Conservation (phyloP, 441 rosid genomes). For the Populus tomentosa region DNA sequence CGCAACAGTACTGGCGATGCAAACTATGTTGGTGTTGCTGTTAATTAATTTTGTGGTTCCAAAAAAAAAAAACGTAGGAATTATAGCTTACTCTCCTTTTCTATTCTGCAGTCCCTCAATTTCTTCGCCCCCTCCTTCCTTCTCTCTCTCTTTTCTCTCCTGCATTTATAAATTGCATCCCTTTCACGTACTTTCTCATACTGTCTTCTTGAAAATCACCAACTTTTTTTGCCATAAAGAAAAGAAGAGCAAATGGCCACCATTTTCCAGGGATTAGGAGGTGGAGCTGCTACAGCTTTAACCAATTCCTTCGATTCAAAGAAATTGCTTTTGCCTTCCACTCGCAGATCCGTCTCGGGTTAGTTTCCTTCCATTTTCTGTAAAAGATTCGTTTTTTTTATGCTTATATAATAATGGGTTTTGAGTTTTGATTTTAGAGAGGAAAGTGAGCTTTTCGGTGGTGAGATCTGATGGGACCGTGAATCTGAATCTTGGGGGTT, state of each 20-base stretch:
- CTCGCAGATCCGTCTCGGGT: slow-evolving; percentile 44
- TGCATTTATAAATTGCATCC: slow-evolving; percentile 21
- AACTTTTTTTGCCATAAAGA: background rate
- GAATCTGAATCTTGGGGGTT: slow-evolving; percentile 23
- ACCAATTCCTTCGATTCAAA: slow-evolving; percentile 44
- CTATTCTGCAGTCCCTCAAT: slow-evolving; percentile 15
- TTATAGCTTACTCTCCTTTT: background rate
- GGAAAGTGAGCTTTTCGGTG: slow-evolving; percentile 34
- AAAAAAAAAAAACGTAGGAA: no score
- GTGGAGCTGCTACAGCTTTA: slow-evolving; percentile 45
- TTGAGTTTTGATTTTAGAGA: slow-evolving; percentile 23
- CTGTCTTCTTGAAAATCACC: background rate
- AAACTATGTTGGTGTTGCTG: slow-evolving; percentile 9
- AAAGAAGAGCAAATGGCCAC: slow-evolving; percentile 42
- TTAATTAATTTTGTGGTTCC: background rate
- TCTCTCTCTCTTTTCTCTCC: background rate
- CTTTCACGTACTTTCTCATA: background rate
- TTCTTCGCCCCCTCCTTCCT: slow-evolving; percentile 41
- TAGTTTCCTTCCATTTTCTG: background rate
- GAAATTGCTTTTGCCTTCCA: slow-evolving; percentile 33
- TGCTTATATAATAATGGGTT: background rate
- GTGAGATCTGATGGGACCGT: slow-evolving; percentile 51
- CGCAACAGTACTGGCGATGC: slow-evolving; percentile 6
- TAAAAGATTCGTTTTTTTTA: background rate
- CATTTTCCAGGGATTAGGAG: slow-evolving; percentile 51